Conservation (phyloP, 176 grass and related monocot genomes). For the Eragrostis curvula region DNA sequence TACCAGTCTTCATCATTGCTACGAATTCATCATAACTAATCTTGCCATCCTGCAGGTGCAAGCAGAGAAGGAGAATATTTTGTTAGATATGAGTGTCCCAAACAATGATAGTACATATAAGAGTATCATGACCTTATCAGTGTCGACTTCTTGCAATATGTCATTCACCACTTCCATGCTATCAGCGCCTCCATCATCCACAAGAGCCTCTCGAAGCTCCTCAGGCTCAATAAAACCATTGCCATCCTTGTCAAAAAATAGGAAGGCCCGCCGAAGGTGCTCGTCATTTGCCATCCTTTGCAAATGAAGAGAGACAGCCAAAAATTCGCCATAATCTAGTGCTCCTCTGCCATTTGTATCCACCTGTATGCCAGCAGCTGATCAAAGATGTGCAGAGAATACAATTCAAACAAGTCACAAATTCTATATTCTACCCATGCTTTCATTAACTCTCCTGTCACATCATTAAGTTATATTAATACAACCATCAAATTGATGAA, state of each 20-base stretch:
- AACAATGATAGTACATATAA: neutral
- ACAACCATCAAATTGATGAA: too few relatives aligned
- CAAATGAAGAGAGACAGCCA: conserved; percentile 97
- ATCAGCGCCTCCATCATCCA: conserved; percentile 79
- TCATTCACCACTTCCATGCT: conserved; percentile 94
- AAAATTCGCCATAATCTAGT: conserved; percentile 92
- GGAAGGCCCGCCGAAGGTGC: conserved; percentile 84
- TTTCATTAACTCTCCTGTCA: neutral
- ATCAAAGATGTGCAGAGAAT: conserved; percentile 13
- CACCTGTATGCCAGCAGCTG: conserved; percentile 60
- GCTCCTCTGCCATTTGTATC: conserved; percentile 88
- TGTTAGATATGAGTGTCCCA: conserved; percentile 12
- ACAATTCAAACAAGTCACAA: neutral
- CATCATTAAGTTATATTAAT: neutral
- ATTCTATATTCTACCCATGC: neutral
- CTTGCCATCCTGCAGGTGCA: conserved; percentile 77
- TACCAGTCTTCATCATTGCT: conserved; percentile 99
- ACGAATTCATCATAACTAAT: conserved; percentile 99
- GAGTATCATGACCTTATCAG: conserved; percentile 74
- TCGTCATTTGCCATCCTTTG: conserved; percentile 99
- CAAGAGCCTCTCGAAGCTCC: conserved; percentile 80
- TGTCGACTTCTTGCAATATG: conserved; percentile 97
- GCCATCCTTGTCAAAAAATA: conserved; percentile 95
- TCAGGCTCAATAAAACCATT: conserved; percentile 95
- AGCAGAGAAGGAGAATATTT: conserved; percentile 15